Base-by-base conservation (phyloP, 164 flowering plant species). In the Echeveria elegans region DNA sequence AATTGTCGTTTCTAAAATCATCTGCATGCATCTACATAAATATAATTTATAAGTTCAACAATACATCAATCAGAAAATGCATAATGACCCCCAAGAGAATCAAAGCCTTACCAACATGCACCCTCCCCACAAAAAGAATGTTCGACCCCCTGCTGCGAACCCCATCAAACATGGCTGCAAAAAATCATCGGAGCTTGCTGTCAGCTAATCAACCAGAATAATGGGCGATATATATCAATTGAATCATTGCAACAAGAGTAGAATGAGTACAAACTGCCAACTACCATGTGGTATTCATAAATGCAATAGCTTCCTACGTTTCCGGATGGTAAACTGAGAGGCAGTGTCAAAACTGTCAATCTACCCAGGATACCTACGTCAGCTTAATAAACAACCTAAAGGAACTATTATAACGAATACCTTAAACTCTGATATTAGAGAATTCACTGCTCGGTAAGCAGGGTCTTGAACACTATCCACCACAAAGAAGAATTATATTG, bases 81-180 rank as follows among this genome's bases (percentile, higher is more conserved):
- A 65, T n/a, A 28, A 18, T 64, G 47, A 34, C 66, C 7, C 28
- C 38, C 52, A 67, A 60, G 64, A n/a, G 47, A n/a, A 10, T 69
- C 19, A 68, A 68, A 62, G 63, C 70, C 80, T 82, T 82, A 76
- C 97, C 99, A 94, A 91, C 99, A 94, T 94, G 79, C 98, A 94
- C 34, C 98, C 98, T 79, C 98, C 98, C 98, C 97, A 91, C 50
- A 94, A 69, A 77, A 94, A 94, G 84, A 91, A 91, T 68, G 98
- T 94, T 75, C 64, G 84, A 50, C 98, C 98, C 71, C 98, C 98
- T 71, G 98, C 91, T 47, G 97, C 98, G 79, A 94, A 94, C 40
- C 98, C 98, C 96, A 94, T 91, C 0, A 96, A 94, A 77, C 98
- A 94, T 82, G 98, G 98, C 98, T 91, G 86, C 67, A 77, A 70